Evolutionary conservation across 2,329 filamentous ascomycete species (phyloP).

Genomic region (Apiospora marii): DNA sequence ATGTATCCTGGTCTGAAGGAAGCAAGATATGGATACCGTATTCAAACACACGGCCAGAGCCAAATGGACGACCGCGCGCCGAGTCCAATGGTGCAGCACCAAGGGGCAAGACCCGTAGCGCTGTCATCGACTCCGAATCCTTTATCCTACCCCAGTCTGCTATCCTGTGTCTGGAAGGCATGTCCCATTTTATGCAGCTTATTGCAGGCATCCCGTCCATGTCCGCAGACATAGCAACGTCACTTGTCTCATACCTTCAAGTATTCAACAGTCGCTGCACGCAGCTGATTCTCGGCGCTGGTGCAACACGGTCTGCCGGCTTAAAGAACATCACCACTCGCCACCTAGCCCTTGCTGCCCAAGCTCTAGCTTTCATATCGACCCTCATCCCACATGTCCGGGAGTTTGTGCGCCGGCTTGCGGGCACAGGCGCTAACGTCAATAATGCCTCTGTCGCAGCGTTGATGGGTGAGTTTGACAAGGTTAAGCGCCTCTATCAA

Average conservation of each 20-base stretch:
- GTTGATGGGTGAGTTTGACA: conserved; percentile 86
- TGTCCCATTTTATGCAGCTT: conserved; percentile 84
- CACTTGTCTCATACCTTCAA: conserved; percentile 85
- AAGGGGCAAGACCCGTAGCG: conserved; percentile 74
- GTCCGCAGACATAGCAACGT: conserved; percentile 80
- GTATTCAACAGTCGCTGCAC: conserved; percentile 95
- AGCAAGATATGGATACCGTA: conserved; percentile 65
- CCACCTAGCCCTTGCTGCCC: conserved; percentile 89
- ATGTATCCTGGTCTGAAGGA: conserved; percentile 69
- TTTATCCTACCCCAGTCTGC: conserved; percentile 89
- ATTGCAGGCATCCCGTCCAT: conserved; percentile 88
- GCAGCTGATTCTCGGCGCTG: conserved; percentile 95
- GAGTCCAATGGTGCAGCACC: conserved; percentile 55
- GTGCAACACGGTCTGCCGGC: conserved; percentile 86
- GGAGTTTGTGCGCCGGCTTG: conserved; percentile 87
- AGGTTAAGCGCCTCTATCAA: conserved; percentile 81
- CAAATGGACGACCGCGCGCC: conserved; percentile 43
- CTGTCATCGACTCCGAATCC: conserved; percentile 82
- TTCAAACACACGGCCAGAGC: conserved; percentile 46
- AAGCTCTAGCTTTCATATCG: conserved; percentile 87
- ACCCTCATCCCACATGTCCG: conserved; percentile 88
- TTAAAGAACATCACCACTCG: conserved; percentile 97
- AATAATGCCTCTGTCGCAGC: conserved; percentile 57
- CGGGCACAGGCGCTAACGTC: conserved; percentile 52
- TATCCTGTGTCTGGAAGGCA: conserved; percentile 79